Base-by-base conservation (phyloP, 345 rosid species). In the Hibiscus tridactylites region DNA sequence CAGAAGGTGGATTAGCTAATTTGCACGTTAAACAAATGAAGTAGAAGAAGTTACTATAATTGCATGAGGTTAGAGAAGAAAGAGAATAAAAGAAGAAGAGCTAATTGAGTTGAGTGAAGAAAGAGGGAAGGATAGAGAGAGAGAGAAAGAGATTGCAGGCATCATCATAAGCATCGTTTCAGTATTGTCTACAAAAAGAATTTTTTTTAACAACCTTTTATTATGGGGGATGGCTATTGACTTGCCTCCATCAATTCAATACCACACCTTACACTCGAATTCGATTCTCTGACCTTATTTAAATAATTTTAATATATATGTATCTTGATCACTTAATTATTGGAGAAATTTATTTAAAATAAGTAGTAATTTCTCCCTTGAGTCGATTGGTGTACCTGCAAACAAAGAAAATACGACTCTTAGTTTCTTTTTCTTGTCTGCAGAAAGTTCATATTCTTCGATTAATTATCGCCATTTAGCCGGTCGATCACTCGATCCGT, bases 141-240 rank as follows among this genome's bases (percentile, higher is more conserved):
- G 42, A 17, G 66, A 39, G 46, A 19, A n/a, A n/a, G 81, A 76
- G 90, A 78, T 74, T 80, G 78, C 76, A 86, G 80, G 87, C 84
- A 86, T 79, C 85, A 84, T 86, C 87, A 81, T 83, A 82, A 68
- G 80, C 82, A 81, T 79, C 84, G 80, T 79, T 82, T 81, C 90
- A 72, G 49, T 70, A 54, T 76, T 77, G 75, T 79, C 84, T 72
- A 80, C 87, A 84, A 82, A 84, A 84, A 84, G 79, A 83, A 21
- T 21, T 56, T 80, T 85, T 79, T 77, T 61, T 80, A 78, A 76
- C 87, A 78, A 78, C 83, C 81, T 83, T 85, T 68, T 31, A 31
- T 79, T 35, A 70, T 74, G 80, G 89, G 87, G 86, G 75, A 49
- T 75, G 71, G 76, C 70, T 44, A 67, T 42, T 54, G 47, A 35